Evolutionary conservation across 345 rosid genomes (phyloP).

Genomic region (Hibiscus tridactylites): DNA sequence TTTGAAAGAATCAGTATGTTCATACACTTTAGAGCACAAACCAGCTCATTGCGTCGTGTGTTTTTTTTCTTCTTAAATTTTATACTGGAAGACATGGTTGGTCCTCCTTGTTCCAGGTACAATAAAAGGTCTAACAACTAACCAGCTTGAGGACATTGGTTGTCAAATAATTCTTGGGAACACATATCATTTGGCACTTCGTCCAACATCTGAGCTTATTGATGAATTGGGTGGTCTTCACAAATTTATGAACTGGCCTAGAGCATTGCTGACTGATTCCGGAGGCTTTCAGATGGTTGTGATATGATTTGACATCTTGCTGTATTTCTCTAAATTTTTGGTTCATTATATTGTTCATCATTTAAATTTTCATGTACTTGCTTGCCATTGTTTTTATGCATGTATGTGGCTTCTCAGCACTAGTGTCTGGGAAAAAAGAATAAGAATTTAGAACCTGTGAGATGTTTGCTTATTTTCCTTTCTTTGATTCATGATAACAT

Average conservation of each 20-base stretch:
- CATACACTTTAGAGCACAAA: neutral
- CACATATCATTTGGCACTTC: conserved; percentile 75
- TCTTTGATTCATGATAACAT: neutral
- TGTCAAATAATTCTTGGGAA: conserved; percentile 83
- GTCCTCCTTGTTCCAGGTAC: conserved; percentile 44
- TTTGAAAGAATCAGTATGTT: neutral
- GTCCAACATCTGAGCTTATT: conserved; percentile 73
- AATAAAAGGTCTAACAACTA: conserved; percentile 63
- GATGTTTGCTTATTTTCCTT: neutral
- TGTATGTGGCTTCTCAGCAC: neutral
- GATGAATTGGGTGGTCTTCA: conserved; percentile 77
- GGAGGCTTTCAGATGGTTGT: conserved; percentile 91
- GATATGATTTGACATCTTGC: conserved; percentile 8
- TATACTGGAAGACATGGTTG: conserved; percentile 4
- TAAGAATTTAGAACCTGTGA: neutral
- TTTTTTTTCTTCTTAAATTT: neutral
- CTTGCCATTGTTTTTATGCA: neutral
- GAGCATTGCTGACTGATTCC: conserved; percentile 76
- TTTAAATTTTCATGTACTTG: neutral
- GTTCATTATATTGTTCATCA: neutral
- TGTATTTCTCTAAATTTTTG: neutral
- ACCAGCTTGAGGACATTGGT: conserved; percentile 81
- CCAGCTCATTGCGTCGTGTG: too few relatives aligned
- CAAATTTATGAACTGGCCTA: conserved; percentile 80
- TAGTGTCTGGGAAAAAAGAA: neutral